Conservation (phyloP, 257 asterid species). For the Solanum tarijense region DNA sequence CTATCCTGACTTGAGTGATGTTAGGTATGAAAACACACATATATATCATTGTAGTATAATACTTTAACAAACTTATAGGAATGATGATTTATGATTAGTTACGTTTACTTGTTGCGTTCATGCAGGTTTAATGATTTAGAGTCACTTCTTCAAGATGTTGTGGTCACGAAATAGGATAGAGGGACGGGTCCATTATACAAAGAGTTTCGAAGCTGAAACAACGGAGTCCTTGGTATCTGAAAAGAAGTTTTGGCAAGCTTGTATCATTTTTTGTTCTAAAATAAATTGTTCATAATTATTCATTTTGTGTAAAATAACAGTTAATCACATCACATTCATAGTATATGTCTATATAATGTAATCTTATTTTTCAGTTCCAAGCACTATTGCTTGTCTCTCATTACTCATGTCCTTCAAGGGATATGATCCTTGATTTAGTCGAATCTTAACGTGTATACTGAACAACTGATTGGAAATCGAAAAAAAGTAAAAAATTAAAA, state of each 20-base stretch:
- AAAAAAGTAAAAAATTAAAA: neutral
- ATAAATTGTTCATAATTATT: neutral
- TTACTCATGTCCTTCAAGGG: neutral
- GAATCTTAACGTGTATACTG: neutral
- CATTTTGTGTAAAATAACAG: neutral
- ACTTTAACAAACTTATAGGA: neutral
- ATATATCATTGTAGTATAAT: neutral
- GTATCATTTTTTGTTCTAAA: neutral
- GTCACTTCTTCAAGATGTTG: conserved; percentile 40
- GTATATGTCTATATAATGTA: neutral
- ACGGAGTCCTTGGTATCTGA: neutral
- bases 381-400: neutral
- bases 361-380: neutral
- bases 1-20: conserved; percentile 71
- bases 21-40: conserved; percentile 31
- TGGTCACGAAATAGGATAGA: conserved; percentile 21
- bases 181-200: neutral
- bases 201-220: neutral
- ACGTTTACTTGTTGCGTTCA: neutral
- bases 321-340: neutral
- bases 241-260: neutral
- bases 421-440: neutral
- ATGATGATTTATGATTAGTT: neutral
- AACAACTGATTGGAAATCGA: neutral
- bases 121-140: conserved; percentile 74